Conservation (phyloP, 2,329 filamentous ascomycete genomes). For the Penicillium oxalicum region DNA sequence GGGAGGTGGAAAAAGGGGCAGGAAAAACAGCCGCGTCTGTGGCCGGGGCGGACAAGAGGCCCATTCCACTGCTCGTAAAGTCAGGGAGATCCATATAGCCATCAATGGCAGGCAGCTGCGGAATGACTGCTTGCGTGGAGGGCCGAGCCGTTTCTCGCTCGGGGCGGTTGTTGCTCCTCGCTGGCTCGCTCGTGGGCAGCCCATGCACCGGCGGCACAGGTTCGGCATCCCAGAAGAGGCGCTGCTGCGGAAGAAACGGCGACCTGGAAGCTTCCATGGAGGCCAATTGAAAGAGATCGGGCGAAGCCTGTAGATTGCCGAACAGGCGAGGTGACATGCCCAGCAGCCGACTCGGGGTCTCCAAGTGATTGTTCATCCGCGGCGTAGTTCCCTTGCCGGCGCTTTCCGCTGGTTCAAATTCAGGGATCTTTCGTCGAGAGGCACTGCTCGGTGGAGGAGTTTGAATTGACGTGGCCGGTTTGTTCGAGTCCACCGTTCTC, state of each 20-base stretch:
- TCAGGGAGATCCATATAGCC: slow-evolving; percentile 31
- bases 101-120: slow-evolving; percentile 34
- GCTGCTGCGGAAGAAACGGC: slow-evolving; percentile 52
- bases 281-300: slow-evolving; percentile 50
- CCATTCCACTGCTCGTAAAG: slow-evolving; percentile 24
- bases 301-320: slow-evolving; percentile 51
- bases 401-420: slow-evolving; percentile 23
- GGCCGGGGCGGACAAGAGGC: slow-evolving; percentile 24
- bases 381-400: slow-evolving; percentile 20
- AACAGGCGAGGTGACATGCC: slow-evolving; percentile 46
- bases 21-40: slow-evolving; percentile 37
- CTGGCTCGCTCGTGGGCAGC: slow-evolving; percentile 12
- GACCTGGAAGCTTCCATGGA: slow-evolving; percentile 50
- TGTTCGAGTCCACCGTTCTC: slow-evolving; percentile 32
- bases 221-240: slow-evolving; percentile 46
- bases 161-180: slow-evolving; percentile 18
- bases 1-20: slow-evolving; percentile 42
- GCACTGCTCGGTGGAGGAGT: slow-evolving; percentile 58
- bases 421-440: slow-evolving; percentile 43
- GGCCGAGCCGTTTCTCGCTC: slow-evolving; percentile 12
- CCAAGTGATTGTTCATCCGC: slow-evolving; percentile 30
- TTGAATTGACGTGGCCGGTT: slow-evolving; percentile 49
- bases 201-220: slow-evolving; percentile 22
- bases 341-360: slow-evolving; percentile 42
- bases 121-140: slow-evolving; percentile 24